Evolutionary conservation across 345 rosid genomes (phyloP).

Genomic region (Moricandia arvensis): DNA sequence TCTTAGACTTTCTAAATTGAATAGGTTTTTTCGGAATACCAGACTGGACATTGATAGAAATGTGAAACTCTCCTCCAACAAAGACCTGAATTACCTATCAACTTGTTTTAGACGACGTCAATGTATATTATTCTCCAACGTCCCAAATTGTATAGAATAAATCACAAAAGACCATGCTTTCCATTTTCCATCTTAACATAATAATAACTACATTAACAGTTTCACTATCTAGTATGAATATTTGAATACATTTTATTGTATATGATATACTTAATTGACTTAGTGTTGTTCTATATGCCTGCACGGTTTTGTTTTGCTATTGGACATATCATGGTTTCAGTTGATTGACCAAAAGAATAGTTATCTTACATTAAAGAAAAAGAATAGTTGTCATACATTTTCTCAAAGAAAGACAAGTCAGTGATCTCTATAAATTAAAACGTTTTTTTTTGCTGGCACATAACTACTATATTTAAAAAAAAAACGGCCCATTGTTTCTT

Average conservation of each 20-base stretch:
- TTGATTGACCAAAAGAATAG: constrained; percentile 10
- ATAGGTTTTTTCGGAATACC: too few species aligned
- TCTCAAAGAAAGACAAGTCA: constrained; percentile 23
- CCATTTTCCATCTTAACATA: constrained; percentile 25
- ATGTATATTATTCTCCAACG: background rate
- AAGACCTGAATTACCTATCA: background rate
- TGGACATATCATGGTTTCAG: constrained; percentile 5
- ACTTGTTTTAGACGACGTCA: constrained; percentile 25
- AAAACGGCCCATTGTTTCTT: constrained; percentile 27
- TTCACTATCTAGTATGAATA: background rate
- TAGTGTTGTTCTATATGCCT: background rate
- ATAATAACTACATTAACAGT: background rate
- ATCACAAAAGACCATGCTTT: constrained; percentile 20
- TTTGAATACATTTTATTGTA: background rate
- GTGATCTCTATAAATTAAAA: constrained; percentile 10
- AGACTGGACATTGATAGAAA: too few species aligned
- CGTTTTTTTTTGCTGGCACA: constrained; percentile 4
- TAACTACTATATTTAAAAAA: background rate
- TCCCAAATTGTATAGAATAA: background rate
- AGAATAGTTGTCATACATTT: too few species aligned
- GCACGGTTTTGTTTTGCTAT: background rate
- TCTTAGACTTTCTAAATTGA: too few species aligned
- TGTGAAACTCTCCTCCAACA: too few species aligned
- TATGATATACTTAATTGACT: constrained; percentile 16
- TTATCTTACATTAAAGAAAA: constrained; percentile 15